Conservation (phyloP, 2,329 filamentous ascomycete genomes). For the Colletotrichum shisoi region DNA sequence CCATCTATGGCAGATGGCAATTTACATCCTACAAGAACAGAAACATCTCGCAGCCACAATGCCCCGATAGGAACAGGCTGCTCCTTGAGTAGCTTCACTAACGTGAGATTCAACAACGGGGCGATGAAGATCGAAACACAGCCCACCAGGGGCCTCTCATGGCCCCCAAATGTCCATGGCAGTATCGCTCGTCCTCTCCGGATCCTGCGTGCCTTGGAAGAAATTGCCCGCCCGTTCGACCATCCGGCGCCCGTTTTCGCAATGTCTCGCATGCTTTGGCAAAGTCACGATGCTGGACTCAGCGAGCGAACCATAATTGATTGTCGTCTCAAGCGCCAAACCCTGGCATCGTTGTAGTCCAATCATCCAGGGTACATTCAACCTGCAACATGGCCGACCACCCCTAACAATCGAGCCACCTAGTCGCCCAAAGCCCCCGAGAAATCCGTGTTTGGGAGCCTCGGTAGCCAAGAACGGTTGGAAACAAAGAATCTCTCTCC, state of each 20-base stretch:
- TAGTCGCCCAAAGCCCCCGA: constrained; percentile 5
- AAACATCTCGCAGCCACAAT: constrained; percentile 29
- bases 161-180: constrained; percentile 33
- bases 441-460: background rate
- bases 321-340: constrained; percentile 15
- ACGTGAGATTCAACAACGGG: constrained; percentile 8
- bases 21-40: constrained; percentile 26
- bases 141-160: constrained; percentile 8
- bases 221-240: no score
- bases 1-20: constrained; percentile 22
- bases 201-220: constrained; percentile 3
- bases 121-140: constrained; percentile 26
- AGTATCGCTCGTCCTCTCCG: constrained; percentile 18
- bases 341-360: constrained; percentile 11
- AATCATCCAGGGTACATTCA: constrained; percentile 3
- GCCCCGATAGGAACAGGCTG: constrained; percentile 22
- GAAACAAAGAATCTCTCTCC: constrained; percentile 19
- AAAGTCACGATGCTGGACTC: constrained; percentile 8
- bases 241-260: constrained; percentile 10
- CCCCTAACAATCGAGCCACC: constrained; percentile 13
- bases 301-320: constrained; percentile 19
- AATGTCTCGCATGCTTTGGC: background rate
- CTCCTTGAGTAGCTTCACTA: constrained; percentile 17
- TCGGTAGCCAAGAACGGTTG: constrained; percentile 12
- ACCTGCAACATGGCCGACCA: constrained; percentile 5